Percentiles rank a stretch among this genome's conserved stretches.
phyloP scores from a whole-genome alignment of 2,329 filamentous ascomycete genomes.

The Trichoderma afroharzianum region DNA sequence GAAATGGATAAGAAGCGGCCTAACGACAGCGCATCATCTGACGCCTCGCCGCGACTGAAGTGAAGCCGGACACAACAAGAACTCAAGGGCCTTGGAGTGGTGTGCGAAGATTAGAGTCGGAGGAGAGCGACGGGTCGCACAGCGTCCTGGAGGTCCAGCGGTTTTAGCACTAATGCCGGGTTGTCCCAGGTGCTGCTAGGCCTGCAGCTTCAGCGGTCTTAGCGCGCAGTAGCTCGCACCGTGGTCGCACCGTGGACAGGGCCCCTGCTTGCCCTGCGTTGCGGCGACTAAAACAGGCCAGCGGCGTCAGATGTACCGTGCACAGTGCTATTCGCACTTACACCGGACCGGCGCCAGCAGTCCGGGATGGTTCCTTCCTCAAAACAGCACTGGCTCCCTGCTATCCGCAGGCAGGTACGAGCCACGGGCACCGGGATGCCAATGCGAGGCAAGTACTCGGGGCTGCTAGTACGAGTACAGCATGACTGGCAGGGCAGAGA shows the following conservation, averaged over 20 bases:
- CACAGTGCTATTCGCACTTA: not conserved
- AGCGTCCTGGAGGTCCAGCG: not conserved
- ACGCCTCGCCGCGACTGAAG: not conserved
- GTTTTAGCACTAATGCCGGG: conserved; percentile 6
- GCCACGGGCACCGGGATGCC: not conserved
- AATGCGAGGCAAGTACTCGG: not conserved
- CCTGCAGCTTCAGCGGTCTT: conserved; percentile 15
- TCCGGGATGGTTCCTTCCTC: conserved; percentile 9
- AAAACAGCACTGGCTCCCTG: not conserved
- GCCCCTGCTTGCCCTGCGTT: not conserved
- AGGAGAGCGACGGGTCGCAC: conserved; percentile 14
- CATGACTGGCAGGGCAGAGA: not conserved
- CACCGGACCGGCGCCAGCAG: conserved; percentile 8
- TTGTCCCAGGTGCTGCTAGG: not conserved
- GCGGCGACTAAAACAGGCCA: not conserved
- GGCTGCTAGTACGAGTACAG: not conserved
- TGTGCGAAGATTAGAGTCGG: conserved; percentile 4
- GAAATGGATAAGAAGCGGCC: not conserved
- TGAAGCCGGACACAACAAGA: not conserved
- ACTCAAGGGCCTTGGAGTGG: not conserved
- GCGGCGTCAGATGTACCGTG: not conserved
- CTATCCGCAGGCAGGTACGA: conserved; percentile 1
- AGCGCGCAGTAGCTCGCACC: conserved; percentile 1
- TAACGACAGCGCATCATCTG: conserved; percentile 1
- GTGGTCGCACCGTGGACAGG: not conserved